Evolutionary conservation across 164 flowering plant species (phyloP).

Genomic region (Macadamia integrifolia): DNA sequence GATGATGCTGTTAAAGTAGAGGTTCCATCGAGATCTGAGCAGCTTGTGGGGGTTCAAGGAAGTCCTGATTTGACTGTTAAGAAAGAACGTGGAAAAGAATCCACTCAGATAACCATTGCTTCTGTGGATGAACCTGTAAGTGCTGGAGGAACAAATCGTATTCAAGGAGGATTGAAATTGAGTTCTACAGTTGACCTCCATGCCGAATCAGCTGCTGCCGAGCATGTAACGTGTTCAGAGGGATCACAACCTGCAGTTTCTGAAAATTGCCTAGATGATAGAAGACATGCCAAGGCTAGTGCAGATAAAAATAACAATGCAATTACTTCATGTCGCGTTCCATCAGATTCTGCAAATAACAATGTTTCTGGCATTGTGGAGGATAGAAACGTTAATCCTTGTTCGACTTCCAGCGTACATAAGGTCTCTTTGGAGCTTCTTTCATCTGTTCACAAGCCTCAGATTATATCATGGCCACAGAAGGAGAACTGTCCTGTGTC

Average conservation of each 20-base stretch:
- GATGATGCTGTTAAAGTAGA: conserved; percentile 4
- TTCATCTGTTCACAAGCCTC: conserved; percentile 18
- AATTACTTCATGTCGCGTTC: conserved; percentile 1
- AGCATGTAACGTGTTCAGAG: conserved; percentile 6
- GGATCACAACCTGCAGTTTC: conserved; percentile 3
- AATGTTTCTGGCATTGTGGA: conserved; percentile 6
- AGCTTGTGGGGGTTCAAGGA: not conserved
- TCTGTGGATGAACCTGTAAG: conserved; percentile 6
- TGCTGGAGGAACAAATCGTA: conserved; percentile 6
- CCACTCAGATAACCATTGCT: not conserved
- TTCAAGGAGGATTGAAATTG: conserved; percentile 6
- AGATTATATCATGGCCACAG: conserved; percentile 19
- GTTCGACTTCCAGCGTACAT: conserved; percentile 14
- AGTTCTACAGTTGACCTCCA: conserved; percentile 6
- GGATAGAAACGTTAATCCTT: conserved; percentile 14
- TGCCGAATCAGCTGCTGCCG: conserved; percentile 6
- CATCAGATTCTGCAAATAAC: conserved; percentile 13
- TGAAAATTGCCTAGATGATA: conserved; percentile 6
- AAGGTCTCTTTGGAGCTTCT: conserved; percentile 14
- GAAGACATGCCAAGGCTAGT: conserved; percentile 1
- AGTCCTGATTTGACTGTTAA: conserved; percentile 5
- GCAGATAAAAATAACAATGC: conserved; percentile 5
- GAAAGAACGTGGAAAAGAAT: conserved; percentile 7
- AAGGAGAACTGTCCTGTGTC: conserved; percentile 17
- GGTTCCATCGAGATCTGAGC: conserved; percentile 1